Percentiles rank a stretch among this genome's conserved stretches.
phyloP scores from a whole-genome alignment of 169 alveolate genomes.

The Cryptosporidium bovis region DNA sequence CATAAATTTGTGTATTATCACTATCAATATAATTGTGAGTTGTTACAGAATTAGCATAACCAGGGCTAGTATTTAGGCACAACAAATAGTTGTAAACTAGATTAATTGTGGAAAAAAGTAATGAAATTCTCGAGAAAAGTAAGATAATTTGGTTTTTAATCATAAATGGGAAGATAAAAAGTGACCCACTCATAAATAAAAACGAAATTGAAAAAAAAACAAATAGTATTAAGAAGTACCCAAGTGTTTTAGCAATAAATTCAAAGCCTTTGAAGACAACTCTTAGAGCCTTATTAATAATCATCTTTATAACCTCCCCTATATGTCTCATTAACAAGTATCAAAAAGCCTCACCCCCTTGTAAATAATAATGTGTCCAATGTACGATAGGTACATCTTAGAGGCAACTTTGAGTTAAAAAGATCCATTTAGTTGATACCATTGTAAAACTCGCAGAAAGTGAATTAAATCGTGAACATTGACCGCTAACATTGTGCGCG shows the following conservation, averaged over 20 bases:
- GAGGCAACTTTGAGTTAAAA: background rate
- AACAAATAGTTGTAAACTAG: constrained; percentile 48
- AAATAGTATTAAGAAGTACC: constrained; percentile 54
- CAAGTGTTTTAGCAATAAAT: constrained; percentile 44
- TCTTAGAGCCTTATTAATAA: background rate
- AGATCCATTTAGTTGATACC: background rate
- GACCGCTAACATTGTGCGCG: no score
- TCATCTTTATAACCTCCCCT: background rate
- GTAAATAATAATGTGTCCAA: background rate
- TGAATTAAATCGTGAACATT: no score
- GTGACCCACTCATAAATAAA: constrained; percentile 53
- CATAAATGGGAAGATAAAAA: constrained; percentile 57
- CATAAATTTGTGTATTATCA: background rate
- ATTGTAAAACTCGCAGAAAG: background rate
- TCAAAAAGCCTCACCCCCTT: background rate
- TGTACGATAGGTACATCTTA: background rate
- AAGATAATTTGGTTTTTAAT: background rate
- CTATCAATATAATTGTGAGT: background rate
- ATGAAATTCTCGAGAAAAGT: background rate
- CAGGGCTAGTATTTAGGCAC: constrained; percentile 33
- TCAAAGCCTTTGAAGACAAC: constrained; percentile 30
- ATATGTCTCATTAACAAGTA: no score
- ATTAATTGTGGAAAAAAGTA: constrained; percentile 45
- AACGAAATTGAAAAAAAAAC: constrained; percentile 55
- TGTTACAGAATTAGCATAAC: constrained; percentile 11